A percentile compares a stretch with the other conserved stretches of the same genome.
Evolutionary conservation across 2,329 filamentous ascomycete genomes (phyloP).

Genomic region (Aspergillus japonicus): DNA sequence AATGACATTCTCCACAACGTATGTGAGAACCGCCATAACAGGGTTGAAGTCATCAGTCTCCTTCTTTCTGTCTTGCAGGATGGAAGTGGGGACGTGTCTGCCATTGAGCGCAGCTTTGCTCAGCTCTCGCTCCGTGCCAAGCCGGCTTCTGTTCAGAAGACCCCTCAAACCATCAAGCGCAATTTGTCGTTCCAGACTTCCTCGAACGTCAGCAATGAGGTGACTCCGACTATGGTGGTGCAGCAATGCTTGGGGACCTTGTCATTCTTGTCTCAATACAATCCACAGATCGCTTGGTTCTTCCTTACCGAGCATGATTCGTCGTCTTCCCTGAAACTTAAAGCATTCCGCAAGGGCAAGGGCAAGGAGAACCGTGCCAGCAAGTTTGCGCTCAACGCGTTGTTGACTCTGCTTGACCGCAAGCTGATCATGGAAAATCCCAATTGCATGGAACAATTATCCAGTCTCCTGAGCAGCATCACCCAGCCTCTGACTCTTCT

Average conservation of each 20-base stretch:
- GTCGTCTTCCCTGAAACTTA: conserved; percentile 72
- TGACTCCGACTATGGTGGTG: conserved; percentile 90
- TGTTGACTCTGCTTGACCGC: conserved; percentile 85
- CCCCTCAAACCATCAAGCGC: conserved; percentile 76
- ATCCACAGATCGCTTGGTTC: conserved; percentile 81
- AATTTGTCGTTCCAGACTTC: conserved; percentile 61
- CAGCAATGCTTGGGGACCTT: conserved; percentile 90
- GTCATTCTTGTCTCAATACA: conserved; percentile 78
- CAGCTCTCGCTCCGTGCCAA: conserved; percentile 89
- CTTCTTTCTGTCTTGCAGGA: conserved; percentile 92
- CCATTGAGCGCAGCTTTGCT: conserved; percentile 92
- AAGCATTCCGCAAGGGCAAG: conserved; percentile 79
- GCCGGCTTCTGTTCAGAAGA: conserved; percentile 74
- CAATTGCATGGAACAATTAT: conserved; percentile 92
- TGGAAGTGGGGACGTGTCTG: conserved; percentile 86
- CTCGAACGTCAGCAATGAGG: conserved; percentile 69
- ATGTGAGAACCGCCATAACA: conserved; percentile 94
- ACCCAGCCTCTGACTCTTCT: conserved; percentile 81
- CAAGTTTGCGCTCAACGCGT: conserved; percentile 87
- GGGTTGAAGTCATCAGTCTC: conserved; percentile 89
- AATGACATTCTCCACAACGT: conserved; percentile 87
- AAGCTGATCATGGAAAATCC: conserved; percentile 95
- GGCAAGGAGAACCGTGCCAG: conserved; percentile 77
- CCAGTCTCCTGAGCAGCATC: conserved; percentile 80
- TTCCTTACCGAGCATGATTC: conserved; percentile 95